These are phyloP conservation scores for Suillus ampliporus DNA, from an alignment of 768 basidiomycete genomes.

Conservation along the genomic window DNA sequence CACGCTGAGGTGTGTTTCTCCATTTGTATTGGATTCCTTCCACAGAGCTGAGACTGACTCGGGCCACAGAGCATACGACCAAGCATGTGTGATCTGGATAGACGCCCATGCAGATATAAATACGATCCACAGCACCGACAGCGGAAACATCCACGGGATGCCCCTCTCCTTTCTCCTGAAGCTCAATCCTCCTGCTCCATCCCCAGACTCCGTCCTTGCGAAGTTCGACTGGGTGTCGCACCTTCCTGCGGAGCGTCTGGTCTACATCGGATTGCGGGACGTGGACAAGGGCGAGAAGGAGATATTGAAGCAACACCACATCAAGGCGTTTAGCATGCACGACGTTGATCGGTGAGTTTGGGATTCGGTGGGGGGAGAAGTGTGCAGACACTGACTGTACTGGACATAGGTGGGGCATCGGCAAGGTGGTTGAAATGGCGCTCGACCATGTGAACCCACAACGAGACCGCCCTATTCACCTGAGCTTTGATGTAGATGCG, in stretches of 20 bases:
- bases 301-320: slow-evolving; percentile 78
- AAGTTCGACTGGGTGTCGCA: slow-evolving; percentile 64
- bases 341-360: slow-evolving; percentile 68
- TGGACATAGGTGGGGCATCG: slow-evolving; percentile 76
- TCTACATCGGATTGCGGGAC: slow-evolving; percentile 98
- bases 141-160: slow-evolving; percentile 98
- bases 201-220: not conserved
- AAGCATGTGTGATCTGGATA: slow-evolving; percentile 92
- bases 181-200: slow-evolving; percentile 41
- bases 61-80: slow-evolving; percentile 62
- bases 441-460: slow-evolving; percentile 91
- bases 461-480: slow-evolving; percentile 84
- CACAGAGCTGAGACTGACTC: slow-evolving; percentile 14
- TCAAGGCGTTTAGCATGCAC: slow-evolving; percentile 92
- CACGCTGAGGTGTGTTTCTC: slow-evolving; percentile 65
- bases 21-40: not conserved
- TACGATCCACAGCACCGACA: slow-evolving; percentile 79
- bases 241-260: slow-evolving; percentile 76
- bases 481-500: slow-evolving; percentile 97
- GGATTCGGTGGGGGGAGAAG: slow-evolving; percentile 66
- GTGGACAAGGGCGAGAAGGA: slow-evolving; percentile 88
- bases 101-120: slow-evolving; percentile 99
- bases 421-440: slow-evolving; percentile 95
- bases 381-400: slow-evolving; percentile 44
- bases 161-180: slow-evolving; percentile 91